Base-by-base conservation (phyloP, 2,329 filamentous ascomycete genomes). In the Fusarium mangiferae region DNA sequence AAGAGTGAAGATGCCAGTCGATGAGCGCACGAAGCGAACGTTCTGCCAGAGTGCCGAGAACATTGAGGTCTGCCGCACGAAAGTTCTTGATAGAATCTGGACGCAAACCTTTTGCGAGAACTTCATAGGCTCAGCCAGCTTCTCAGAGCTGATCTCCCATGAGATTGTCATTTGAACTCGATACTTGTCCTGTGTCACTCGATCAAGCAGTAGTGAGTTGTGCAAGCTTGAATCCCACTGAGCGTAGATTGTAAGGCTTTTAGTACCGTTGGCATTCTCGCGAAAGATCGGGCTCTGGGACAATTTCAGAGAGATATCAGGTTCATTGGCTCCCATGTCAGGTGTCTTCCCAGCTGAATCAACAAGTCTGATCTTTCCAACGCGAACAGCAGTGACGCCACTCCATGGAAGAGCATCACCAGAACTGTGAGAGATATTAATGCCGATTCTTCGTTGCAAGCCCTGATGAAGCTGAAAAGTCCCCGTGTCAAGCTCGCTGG, bases 181-280 rank as follows among this genome's bases (percentile, higher is more conserved):
- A 81, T 96, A 95, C 80, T 95, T 96, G 68, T 98, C 95, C n/a
- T 94, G 90, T 4, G 96, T 98, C 3, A 94, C 92, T 33, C 96
- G 91, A 82, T 99, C 95, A n/a, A 99, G 90, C 20, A 98, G 87
- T n/a, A 97, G 86, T 11, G 96, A 98, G 72, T 91, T 92, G 82
- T 99, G 96, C 75, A 96, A 87, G 78, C 95, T 97, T 0, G 96
- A 98, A 80, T 99, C 96, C 96, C 96, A 99, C 79, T 98, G 95
- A 1, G 93, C 95, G n/a, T 93, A 89, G 48, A 98, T 87, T 3
- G 92, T 95, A 42, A 98, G 91, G 80, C 93, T 95, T 41, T 92
- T 92, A 2, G 95, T 98, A 42, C 96, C 96, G 80, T 98, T 97
- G 30, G 94, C 90, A 79, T 98, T 97, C 66, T 93, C 91, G 72